Evolutionary conservation across 768 basidiomycete species (phyloP).

Genomic region (Gelatoporia subvermispora): DNA sequence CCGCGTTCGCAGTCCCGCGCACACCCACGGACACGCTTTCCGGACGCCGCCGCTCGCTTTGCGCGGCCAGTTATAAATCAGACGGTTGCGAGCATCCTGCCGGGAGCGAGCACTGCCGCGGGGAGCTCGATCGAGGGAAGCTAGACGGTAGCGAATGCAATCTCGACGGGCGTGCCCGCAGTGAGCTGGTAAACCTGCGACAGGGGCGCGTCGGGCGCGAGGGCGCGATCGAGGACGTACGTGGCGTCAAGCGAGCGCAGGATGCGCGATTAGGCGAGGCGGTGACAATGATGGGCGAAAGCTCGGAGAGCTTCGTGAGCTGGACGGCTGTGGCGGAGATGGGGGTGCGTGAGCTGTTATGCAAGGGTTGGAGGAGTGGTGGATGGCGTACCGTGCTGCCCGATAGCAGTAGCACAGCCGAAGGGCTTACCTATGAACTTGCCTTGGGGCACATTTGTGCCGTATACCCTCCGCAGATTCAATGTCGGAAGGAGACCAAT

Average conservation of each 20-base stretch:
- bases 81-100: slow-evolving; percentile 5
- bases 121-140: slow-evolving; percentile 8
- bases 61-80: neutral
- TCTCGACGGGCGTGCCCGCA: slow-evolving; percentile 3
- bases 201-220: neutral
- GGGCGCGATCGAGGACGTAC: neutral
- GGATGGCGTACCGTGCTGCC: slow-evolving; percentile 14
- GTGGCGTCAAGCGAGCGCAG: slow-evolving; percentile 1
- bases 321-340: slow-evolving; percentile 8
- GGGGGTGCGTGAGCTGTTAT: slow-evolving; percentile 6
- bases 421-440: slow-evolving; percentile 13
- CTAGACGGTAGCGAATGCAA: slow-evolving; percentile 14
- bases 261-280: neutral
- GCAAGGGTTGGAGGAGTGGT: neutral
- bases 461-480: too few species aligned
- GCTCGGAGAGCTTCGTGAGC: neutral
- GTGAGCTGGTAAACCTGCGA: slow-evolving; percentile 6
- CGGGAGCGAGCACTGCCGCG: slow-evolving; percentile 9
- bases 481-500: too few species aligned
- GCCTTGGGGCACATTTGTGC: too few species aligned
- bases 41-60: neutral
- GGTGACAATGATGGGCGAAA: neutral
- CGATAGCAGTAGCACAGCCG: slow-evolving; percentile 17
- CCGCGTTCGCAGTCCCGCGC: slow-evolving; percentile 8
- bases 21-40: slow-evolving; percentile 10